Evolutionary conservation across 129 eudicot species (phyloP).

Genomic region (Flaveria sonorensis): DNA sequence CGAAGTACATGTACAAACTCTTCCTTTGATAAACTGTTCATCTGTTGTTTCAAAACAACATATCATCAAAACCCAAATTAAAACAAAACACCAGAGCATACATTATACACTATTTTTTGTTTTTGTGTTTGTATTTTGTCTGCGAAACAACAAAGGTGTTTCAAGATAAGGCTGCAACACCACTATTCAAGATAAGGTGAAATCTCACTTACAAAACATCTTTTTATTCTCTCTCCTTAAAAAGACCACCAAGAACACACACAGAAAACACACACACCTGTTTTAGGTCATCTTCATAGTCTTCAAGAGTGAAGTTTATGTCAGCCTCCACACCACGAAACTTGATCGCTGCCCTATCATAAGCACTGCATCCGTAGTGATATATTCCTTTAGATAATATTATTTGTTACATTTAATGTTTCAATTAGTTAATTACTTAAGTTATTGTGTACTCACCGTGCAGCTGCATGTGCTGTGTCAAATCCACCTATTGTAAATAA

Average conservation of each 20-base stretch:
- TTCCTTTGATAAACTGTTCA: constrained; percentile 78
- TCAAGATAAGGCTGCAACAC: constrained; percentile 51
- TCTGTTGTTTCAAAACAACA: constrained; percentile 44
- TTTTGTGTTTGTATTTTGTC: constrained; percentile 29
- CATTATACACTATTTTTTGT: constrained; percentile 17
- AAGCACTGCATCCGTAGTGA: constrained; percentile 55
- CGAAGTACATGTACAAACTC: constrained; percentile 96
- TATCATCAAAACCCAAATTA: neutral
- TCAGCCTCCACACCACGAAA: constrained; percentile 84
- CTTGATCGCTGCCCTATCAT: constrained; percentile 84
- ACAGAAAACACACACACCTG: constrained; percentile 51
- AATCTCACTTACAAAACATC: constrained; percentile 27
- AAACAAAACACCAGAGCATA: constrained; percentile 3
- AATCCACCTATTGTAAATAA: constrained; percentile 60
- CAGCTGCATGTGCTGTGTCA: constrained; percentile 89
- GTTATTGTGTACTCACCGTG: constrained; percentile 54
- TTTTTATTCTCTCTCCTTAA: constrained; percentile 6
- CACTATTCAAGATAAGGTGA: constrained; percentile 55
- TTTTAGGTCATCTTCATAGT: constrained; percentile 72
- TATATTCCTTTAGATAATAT: neutral
- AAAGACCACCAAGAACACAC: constrained; percentile 18
- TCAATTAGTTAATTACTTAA: neutral
- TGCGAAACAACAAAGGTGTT: constrained; percentile 26
- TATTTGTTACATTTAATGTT: neutral
- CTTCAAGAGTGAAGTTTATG: constrained; percentile 64